These are phyloP conservation scores for Dichotomopilus funicola DNA, from an alignment of 2,329 filamentous ascomycete genomes.

Conservation along the genomic window DNA sequence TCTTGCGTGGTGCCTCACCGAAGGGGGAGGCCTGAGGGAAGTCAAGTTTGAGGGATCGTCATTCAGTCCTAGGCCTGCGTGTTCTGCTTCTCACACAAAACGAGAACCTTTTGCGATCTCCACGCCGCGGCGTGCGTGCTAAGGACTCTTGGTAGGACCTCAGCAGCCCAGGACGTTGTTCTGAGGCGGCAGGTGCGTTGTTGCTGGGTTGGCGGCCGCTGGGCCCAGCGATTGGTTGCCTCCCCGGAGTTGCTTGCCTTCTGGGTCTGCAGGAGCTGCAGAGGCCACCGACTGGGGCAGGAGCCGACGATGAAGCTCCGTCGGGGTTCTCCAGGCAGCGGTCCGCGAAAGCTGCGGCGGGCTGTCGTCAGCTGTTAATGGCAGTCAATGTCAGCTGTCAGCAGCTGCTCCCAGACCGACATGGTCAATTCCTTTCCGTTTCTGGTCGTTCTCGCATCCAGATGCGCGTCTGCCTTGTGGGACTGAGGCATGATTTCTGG, in stretches of 20 bases:
- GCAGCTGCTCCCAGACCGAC: not conserved
- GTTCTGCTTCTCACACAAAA: not conserved
- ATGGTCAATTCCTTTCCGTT: not conserved
- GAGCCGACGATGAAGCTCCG: too few relatives aligned
- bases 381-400: too few relatives aligned
- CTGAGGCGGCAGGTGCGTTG: constrained; percentile 13
- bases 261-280: not conserved
- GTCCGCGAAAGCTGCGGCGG: too few relatives aligned
- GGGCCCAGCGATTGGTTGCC: constrained; percentile 21
- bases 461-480: not conserved
- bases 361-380: too few relatives aligned
- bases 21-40: constrained; percentile 7
- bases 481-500: not conserved
- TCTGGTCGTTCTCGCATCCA: not conserved
- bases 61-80: constrained; percentile 18
- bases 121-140: constrained; percentile 11
- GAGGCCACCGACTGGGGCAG: not conserved
- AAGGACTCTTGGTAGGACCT: constrained; percentile 19
- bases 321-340: too few relatives aligned
- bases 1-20: not conserved
- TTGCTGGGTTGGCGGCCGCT: constrained; percentile 8
- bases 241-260: constrained; percentile 9
- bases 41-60: constrained; percentile 10
- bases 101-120: not conserved
- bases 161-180: not conserved